Base-by-base conservation (phyloP, 352 stramenopile genomes). In the Globisporangium sylvaticum region DNA sequence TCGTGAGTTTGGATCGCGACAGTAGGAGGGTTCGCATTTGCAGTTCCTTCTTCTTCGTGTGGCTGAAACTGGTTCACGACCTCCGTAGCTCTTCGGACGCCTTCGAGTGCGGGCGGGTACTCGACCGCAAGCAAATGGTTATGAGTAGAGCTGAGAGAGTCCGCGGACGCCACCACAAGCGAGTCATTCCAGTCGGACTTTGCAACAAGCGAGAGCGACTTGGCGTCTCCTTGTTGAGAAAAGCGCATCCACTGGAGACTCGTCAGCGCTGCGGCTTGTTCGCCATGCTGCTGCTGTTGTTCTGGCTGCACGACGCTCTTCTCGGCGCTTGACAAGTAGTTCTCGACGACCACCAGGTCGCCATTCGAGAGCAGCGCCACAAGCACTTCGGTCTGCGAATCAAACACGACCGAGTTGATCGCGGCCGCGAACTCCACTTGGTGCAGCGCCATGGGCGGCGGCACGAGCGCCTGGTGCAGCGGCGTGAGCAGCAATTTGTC, bases 341-440 rank as follows among this genome's bases (percentile, higher is more conserved):
- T 66, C n/a, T 80, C 65, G 4, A 87, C 80, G 3, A 91, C 15
- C 9, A 81, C 34, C 10, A 91, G 24, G 1, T 77, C 62, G 1
- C 77, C 75, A 46, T 68, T 78, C n/a, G 82, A 74, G 1, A 88
- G 64, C 8, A 87, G 44, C 8, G 78, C 75, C 1, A 78, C 44
- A 2, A 91, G 54, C 12, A 67, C 55, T 46, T 88, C 74, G 7
- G 22, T 76, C 24, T 76, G 64, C 1, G 77, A 62, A 62, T 89
- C 80, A 61, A 94, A 92, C 3, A 66, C 74, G 22, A 90, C 66
- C 0, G 80, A 79, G 53, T 88, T 91, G 24, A 91, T 73, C 3
- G 77, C 27, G 1, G 67, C 66, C 0, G 75, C 39, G 39, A 89
- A 89, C 12, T 71, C 54, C 14, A 78, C 29, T 62, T 78, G 71